Base-by-base conservation (phyloP, 257 asterid genomes). In the Galeopsis tetrahit region DNA sequence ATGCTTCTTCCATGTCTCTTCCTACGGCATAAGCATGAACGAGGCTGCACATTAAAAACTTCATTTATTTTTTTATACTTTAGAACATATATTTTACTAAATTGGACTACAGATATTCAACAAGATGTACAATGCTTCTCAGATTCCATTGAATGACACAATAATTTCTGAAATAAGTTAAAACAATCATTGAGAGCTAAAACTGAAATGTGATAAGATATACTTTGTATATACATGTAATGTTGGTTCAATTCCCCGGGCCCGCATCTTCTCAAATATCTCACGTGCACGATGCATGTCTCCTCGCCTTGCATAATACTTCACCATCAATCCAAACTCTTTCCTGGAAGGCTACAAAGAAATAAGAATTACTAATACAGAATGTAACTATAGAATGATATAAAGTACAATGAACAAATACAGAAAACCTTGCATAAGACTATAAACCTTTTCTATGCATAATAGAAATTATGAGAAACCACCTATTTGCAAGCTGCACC, bases 271-370 rank as follows among this genome's bases (percentile, higher is more conserved):
- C 89, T 94, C 99, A 82, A 94, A 94, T 51, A 81, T 82, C 82
- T 92, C 96, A 59, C 99, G 97, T 64, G 99, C 98, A 68, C 96
- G 95, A 86, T 94, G 96, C 97, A 89, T 85, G 80, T 94, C 99
- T 59, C 99, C 99, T 48, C 98, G 87, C 79, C 95, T 92, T 32
- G 87, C 99, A 73, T 94, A 94, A 80, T 91, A 94, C 79, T 84
- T 90, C 86, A 94, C 94, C 97, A 94, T 81, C 85, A 92, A 80
- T 15, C 97, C 97, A 70, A 87, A 94, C 85, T 94, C 99, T 81
- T 85, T 94, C 80, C 99, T 87, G 78, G 99, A 90, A 70, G 99
- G 99, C 99, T 91, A 86, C 87, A 83, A 83, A 80, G 77, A 70
- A 38, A 8, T 49, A 70, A 4, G 61, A 70, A 75, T 73, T 72